These are phyloP conservation scores for Triangularia setosa DNA, from an alignment of 2,329 filamentous ascomycete species.

Conservation along the genomic window DNA sequence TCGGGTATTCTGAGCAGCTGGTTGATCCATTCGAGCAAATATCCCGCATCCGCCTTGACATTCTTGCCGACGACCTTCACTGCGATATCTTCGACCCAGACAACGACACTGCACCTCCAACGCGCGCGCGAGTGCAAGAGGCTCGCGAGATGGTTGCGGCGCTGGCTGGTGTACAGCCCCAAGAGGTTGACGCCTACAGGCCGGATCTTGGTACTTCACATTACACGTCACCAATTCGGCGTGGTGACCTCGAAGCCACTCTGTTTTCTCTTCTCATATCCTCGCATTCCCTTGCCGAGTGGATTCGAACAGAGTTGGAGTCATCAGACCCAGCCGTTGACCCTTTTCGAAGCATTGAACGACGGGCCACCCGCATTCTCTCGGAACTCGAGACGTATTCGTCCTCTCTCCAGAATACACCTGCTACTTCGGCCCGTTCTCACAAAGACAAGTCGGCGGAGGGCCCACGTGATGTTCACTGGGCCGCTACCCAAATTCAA, in stretches of 20 bases:
- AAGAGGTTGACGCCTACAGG: constrained; percentile 39
- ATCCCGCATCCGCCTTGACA: constrained; percentile 47
- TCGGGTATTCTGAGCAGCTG: constrained; percentile 44
- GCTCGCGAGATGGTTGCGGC: constrained; percentile 50
- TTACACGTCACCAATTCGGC: constrained; percentile 23
- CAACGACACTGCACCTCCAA: constrained; percentile 16
- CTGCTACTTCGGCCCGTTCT: constrained; percentile 7
- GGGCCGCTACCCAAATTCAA: constrained; percentile 48
- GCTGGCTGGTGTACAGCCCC: constrained; percentile 38
- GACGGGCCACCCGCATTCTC: constrained; percentile 46
- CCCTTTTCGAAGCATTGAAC: constrained; percentile 45
- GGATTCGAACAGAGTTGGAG: constrained; percentile 45
- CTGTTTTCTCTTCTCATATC: constrained; percentile 51
- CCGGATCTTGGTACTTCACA: constrained; percentile 40
- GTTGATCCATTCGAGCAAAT: constrained; percentile 48
- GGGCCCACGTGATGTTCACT: constrained; percentile 39
- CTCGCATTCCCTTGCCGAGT: constrained; percentile 52
- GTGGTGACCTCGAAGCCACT: constrained; percentile 47
- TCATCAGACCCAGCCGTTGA: constrained; percentile 43
- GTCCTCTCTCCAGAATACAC: constrained; percentile 8
- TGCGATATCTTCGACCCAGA: constrained; percentile 39
- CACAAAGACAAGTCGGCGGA: constrained; percentile 27
- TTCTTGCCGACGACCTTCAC: constrained; percentile 50
- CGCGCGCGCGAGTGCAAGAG: constrained; percentile 40
- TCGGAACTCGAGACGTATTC: constrained; percentile 38